Evolutionary conservation across 306 rosid species (phyloP).

Genomic region (Cyclanthera cordifolia): DNA sequence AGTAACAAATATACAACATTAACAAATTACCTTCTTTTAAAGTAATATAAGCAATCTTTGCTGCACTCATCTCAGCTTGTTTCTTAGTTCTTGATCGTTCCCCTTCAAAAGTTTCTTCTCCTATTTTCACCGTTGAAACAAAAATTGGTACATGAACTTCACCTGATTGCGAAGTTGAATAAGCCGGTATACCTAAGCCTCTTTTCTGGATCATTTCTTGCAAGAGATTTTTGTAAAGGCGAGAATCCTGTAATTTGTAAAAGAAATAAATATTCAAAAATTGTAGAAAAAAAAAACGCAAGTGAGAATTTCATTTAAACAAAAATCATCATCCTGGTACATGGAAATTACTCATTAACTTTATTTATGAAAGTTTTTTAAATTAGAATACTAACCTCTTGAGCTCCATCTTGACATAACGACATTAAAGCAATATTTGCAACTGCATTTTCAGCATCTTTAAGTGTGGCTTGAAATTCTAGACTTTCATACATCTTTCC

Average conservation of each 20-base stretch:
- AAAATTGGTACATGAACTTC: constrained; percentile 49
- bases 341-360: background rate
- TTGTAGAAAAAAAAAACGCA: background rate
- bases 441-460: constrained; percentile 88
- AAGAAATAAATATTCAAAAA: constrained; percentile 1
- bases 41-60: constrained; percentile 54
- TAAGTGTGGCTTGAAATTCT: constrained; percentile 36
- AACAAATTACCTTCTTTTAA: constrained; percentile 42
- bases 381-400: constrained; percentile 47
- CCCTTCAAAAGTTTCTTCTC: constrained; percentile 44
- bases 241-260: constrained; percentile 29
- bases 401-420: constrained; percentile 30
- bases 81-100: constrained; percentile 53
- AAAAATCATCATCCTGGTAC: constrained; percentile 7
- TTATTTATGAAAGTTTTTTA: background rate
- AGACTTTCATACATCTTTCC: constrained; percentile 50
- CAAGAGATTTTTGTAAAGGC: constrained; percentile 64
- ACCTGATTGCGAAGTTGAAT: constrained; percentile 37
- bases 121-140: constrained; percentile 53
- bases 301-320: background rate
- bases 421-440: constrained; percentile 64
- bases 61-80: constrained; percentile 70
- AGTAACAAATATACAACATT: background rate
- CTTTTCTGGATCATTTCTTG: constrained; percentile 65
- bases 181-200: constrained; percentile 39